Percentiles rank a stretch among this genome's conserved stretches.
Evolutionary conservation across 495 filamentous ascomycete species (phyloP).

Genomic region (Ascodesmis nigricans): DNA sequence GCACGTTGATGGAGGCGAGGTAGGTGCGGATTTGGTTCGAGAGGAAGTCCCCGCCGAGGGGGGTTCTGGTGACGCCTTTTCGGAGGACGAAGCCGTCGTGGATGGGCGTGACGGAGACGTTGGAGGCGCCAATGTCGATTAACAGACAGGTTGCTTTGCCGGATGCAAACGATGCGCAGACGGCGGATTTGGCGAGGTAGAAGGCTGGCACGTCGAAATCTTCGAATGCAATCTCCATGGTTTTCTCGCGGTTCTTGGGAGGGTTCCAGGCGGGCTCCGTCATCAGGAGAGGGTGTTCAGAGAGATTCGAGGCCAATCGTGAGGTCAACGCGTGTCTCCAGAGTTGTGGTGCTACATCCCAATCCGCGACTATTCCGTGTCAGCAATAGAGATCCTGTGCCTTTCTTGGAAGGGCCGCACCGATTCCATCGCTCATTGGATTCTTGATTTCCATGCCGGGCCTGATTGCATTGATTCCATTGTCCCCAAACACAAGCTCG

Average conservation of each 20-base stretch:
- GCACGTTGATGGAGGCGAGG: slow-evolving; percentile 45
- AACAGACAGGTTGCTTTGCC: slow-evolving; percentile 85
- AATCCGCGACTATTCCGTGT: slow-evolving; percentile 52
- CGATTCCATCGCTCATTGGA: slow-evolving; percentile 68
- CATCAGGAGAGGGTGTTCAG: slow-evolving; percentile 80
- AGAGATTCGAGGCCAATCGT: slow-evolving; percentile 56
- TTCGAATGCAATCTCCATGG: slow-evolving; percentile 88
- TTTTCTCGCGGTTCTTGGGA: slow-evolving; percentile 66
- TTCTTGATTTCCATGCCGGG: slow-evolving; percentile 62
- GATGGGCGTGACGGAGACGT: slow-evolving; percentile 72
- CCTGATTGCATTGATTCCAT: slow-evolving; percentile 56
- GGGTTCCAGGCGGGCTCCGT: slow-evolving; percentile 87
- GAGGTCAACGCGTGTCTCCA: slow-evolving; percentile 80
- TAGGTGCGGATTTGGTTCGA: slow-evolving; percentile 66
- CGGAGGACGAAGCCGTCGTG: slow-evolving; percentile 87
- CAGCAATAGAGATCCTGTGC: background rate
- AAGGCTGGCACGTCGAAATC: slow-evolving; percentile 85
- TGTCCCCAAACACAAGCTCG: slow-evolving; percentile 63
- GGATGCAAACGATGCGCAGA: slow-evolving; percentile 40
- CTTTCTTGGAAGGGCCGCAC: slow-evolving; percentile 1
- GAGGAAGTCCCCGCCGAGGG: slow-evolving; percentile 70
- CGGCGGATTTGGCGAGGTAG: slow-evolving; percentile 52
- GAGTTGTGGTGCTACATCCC: slow-evolving; percentile 71
- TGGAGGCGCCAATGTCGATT: slow-evolving; percentile 77
- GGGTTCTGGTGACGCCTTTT: slow-evolving; percentile 64